phyloP scores from a whole-genome alignment of 192 early-diverging fungal genomes.

The Podila minutissima region DNA sequence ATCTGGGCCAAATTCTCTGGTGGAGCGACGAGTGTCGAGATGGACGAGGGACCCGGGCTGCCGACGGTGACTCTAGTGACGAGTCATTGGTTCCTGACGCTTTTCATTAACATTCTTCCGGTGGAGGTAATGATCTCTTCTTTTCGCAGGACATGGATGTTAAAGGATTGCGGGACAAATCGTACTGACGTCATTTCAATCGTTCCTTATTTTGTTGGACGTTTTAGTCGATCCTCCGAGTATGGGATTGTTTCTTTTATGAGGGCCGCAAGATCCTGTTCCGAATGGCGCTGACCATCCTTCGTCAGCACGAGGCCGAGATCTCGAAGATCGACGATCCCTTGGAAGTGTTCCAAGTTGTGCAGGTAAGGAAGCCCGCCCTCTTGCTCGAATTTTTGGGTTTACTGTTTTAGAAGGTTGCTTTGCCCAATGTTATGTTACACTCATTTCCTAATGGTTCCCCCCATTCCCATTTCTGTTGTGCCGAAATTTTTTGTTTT shows the following conservation, averaged over 20 bases:
- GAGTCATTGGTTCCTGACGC: constrained; percentile 84
- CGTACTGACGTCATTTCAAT: no score
- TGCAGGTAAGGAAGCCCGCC: constrained; percentile 53
- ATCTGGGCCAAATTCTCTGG: constrained; percentile 58
- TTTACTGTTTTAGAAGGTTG: no score
- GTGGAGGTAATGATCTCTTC: constrained; percentile 60
- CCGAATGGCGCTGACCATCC: constrained; percentile 76
- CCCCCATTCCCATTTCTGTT: no score
- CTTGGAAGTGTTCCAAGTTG: constrained; percentile 67
- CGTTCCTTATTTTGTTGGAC: not conserved
- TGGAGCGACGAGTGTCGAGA: constrained; percentile 57
- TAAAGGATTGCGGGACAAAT: not conserved
- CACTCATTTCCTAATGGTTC: not conserved
- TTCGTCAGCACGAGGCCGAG: constrained; percentile 71
- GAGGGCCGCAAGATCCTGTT: constrained; percentile 79
- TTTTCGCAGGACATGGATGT: not conserved
- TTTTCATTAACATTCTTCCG: constrained; percentile 84
- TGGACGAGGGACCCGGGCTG: constrained; percentile 60
- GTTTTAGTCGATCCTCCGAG: constrained; percentile 70
- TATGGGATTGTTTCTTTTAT: constrained; percentile 87
- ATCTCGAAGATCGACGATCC: constrained; percentile 68
- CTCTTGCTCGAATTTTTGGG: not conserved
- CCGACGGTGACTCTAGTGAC: constrained; percentile 80
- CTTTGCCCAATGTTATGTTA: no score
- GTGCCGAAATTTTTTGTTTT: no score